phyloP scores from a whole-genome alignment of 2,329 filamentous ascomycete genomes.

The Aspergillus carbonarius region DNA sequence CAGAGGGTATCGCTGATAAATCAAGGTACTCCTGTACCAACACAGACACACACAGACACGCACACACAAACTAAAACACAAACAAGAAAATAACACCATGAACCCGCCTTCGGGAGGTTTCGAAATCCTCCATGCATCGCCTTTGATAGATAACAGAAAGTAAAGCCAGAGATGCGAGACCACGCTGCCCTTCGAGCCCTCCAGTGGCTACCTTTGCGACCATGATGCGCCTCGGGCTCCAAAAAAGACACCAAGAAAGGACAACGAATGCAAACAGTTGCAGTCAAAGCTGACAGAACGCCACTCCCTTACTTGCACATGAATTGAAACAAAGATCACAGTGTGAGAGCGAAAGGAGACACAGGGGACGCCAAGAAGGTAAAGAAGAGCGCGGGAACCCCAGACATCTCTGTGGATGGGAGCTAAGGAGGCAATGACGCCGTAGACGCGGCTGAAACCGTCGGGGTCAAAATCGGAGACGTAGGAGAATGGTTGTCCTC shows the following conservation, averaged over 20 bases:
- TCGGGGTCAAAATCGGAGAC: slow-evolving; percentile 37
- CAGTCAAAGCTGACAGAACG: slow-evolving; percentile 16
- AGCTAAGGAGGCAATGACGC: slow-evolving; percentile 27
- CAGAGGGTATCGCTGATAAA: slow-evolving; percentile 29
- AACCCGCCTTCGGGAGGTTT: neutral
- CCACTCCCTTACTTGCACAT: slow-evolving; percentile 23
- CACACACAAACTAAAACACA: slow-evolving; percentile 4
- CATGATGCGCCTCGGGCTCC: slow-evolving; percentile 13
- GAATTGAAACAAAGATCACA: slow-evolving; percentile 8
- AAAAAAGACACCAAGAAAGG: slow-evolving; percentile 7
- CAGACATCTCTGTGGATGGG: neutral
- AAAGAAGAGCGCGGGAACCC: neutral
- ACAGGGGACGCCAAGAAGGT: neutral
- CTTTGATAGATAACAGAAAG: slow-evolving; percentile 7
- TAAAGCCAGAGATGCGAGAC: slow-evolving; percentile 8
- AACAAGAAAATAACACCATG: slow-evolving; percentile 6
- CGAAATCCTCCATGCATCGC: slow-evolving; percentile 4
- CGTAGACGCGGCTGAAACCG: slow-evolving; percentile 37
- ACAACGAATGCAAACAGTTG: slow-evolving; percentile 14
- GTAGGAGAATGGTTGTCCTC: slow-evolving; percentile 33
- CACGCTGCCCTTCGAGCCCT: slow-evolving; percentile 13
- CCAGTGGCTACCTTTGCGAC: slow-evolving; percentile 13
- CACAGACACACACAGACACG: slow-evolving; percentile 10
- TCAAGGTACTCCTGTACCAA: slow-evolving; percentile 18
- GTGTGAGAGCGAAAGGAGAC: slow-evolving; percentile 4